These are phyloP conservation scores for Ogataea populi-albae DNA, from an alignment of 805 yeast species.

Conservation along the genomic window DNA sequence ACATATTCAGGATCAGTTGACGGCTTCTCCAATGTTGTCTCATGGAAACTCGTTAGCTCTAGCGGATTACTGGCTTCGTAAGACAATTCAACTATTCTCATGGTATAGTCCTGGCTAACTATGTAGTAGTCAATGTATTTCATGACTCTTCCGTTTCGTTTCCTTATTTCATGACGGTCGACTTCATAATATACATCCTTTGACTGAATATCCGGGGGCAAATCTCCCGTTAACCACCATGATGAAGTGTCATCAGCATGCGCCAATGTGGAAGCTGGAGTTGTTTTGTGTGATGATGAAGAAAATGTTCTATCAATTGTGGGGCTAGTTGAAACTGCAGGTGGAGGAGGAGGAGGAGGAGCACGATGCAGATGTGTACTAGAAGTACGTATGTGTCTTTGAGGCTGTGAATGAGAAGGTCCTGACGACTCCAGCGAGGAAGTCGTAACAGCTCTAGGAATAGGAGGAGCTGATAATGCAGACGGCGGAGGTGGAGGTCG, in stretches of 20 bases:
- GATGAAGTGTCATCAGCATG: slow-evolving; percentile 20
- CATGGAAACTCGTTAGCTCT: slow-evolving; percentile 41
- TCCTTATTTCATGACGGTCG: slow-evolving; percentile 52
- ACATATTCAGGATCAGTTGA: slow-evolving; percentile 43
- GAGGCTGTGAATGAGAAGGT: slow-evolving; percentile 7
- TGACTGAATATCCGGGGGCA: slow-evolving; percentile 50
- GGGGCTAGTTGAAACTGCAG: slow-evolving; percentile 4
- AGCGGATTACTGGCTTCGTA: slow-evolving; percentile 56
- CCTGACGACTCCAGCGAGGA: slow-evolving; percentile 10
- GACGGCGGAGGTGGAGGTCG: slow-evolving; percentile 23
- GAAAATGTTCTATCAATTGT: slow-evolving; percentile 1
- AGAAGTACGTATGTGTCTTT: slow-evolving; percentile 3
- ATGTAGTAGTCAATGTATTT: slow-evolving; percentile 65
- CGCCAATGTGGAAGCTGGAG: slow-evolving; percentile 17
- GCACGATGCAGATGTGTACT: slow-evolving; percentile 4
- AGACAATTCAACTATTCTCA: slow-evolving; percentile 54
- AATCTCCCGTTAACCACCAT: slow-evolving; percentile 68
- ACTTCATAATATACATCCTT: slow-evolving; percentile 60
- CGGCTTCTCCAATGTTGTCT: slow-evolving; percentile 37
- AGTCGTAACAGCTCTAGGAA: slow-evolving; percentile 20
- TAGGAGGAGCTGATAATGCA: slow-evolving; percentile 20
- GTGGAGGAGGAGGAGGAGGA: slow-evolving; percentile 19
- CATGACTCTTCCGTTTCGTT: slow-evolving; percentile 53
- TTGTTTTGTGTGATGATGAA: not conserved
- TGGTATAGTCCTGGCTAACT: slow-evolving; percentile 70